phyloP scores from a whole-genome alignment of 257 asterid genomes.

The Nicotiana tabacum region DNA sequence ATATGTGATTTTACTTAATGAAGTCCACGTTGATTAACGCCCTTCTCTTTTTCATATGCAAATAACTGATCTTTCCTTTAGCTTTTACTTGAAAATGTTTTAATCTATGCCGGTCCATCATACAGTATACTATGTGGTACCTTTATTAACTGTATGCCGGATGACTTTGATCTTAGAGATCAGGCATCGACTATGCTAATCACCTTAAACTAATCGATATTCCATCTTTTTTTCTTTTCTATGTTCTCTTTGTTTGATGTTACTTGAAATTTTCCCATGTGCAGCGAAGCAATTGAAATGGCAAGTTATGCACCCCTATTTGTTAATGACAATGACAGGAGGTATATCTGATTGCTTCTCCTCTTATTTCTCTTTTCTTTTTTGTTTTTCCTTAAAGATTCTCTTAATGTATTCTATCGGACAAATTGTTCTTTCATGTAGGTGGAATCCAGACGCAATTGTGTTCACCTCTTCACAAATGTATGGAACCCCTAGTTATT shows the following conservation, averaged over 20 bases:
- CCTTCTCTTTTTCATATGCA: background rate
- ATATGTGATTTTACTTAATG: background rate
- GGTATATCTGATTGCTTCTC: slow-evolving; percentile 32
- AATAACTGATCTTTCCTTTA: background rate
- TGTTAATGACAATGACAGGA: slow-evolving; percentile 66
- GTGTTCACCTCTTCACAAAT: slow-evolving; percentile 66
- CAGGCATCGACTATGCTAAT: background rate
- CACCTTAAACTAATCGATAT: background rate
- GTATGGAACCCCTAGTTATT: slow-evolving; percentile 92
- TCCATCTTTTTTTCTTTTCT: background rate
- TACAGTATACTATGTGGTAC: background rate
- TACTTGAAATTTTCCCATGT: slow-evolving; percentile 12
- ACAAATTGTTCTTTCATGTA: slow-evolving; percentile 12
- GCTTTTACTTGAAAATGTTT: background rate
- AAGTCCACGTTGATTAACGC: background rate
- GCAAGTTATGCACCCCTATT: slow-evolving; percentile 94
- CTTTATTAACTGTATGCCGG: background rate
- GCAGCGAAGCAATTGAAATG: slow-evolving; percentile 77
- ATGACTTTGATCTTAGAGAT: background rate
- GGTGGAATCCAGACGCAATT: slow-evolving; percentile 96
- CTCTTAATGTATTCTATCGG: background rate
- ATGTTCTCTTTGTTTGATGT: slow-evolving; percentile 1
- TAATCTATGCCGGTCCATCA: background rate
- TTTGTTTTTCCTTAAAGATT: background rate
- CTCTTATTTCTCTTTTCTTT: background rate